A percentile compares a stretch with the other conserved stretches of the same genome.
These are phyloP conservation scores for Teratosphaeria viscida DNA, from an alignment of 2,329 filamentous ascomycete species.

Conservation along the genomic window DNA sequence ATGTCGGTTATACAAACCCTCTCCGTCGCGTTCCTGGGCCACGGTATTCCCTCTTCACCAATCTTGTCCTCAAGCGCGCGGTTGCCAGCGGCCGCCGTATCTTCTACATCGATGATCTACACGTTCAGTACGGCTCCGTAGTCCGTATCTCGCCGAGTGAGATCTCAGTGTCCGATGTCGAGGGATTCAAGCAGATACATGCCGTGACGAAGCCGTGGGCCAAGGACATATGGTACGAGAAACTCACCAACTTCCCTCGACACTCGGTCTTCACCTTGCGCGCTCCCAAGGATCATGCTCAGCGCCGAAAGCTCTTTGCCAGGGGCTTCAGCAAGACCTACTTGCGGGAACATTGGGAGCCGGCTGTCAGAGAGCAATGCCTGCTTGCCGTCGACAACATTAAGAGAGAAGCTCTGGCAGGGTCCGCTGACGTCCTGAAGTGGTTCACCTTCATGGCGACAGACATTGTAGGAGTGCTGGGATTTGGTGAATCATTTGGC, in stretches of 20 bases:
- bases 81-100: constrained; percentile 29
- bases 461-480: constrained; percentile 29
- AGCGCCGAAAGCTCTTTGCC: constrained; percentile 27
- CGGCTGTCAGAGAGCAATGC: constrained; percentile 18
- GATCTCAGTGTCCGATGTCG: constrained; percentile 18
- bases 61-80: constrained; percentile 25
- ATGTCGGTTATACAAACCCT: constrained; percentile 8
- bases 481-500: constrained; percentile 31
- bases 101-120: constrained; percentile 30
- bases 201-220: constrained; percentile 16
- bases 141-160: constrained; percentile 23
- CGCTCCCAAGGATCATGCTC: constrained; percentile 26
- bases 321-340: constrained; percentile 27
- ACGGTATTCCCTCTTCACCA: constrained; percentile 14
- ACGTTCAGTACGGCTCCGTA: constrained; percentile 22
- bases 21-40: constrained; percentile 22
- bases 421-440: constrained; percentile 27
- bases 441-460: constrained; percentile 34
- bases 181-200: constrained; percentile 23
- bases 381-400: constrained; percentile 25
- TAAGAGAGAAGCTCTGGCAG: constrained; percentile 20
- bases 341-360: constrained; percentile 28
- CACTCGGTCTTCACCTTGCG: constrained; percentile 29
- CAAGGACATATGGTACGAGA: constrained; percentile 21
- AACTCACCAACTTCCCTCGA: constrained; percentile 11